Base-by-base conservation (phyloP, 371 early-diverging fungal genomes). In the Apophysomyces elegans region DNA sequence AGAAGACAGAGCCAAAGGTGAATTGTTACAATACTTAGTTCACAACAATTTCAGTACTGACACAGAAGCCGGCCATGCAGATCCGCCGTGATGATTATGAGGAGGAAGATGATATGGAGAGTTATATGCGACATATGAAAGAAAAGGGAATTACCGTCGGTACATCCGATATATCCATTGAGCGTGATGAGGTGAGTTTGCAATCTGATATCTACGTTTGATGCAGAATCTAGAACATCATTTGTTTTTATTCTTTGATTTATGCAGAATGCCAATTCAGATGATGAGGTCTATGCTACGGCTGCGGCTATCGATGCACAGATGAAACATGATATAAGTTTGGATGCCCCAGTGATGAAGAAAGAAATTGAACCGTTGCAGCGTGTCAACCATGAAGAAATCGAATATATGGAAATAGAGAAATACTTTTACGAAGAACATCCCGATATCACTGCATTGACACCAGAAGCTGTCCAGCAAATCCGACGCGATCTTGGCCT, bases 361-460 rank as follows among this genome's bases (percentile, higher is more conserved):
- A 83, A 79, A 60, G 91, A 90, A 44, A 86, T 91, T 44, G 91
- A 90, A 37, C 92, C 91, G 0, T 67, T 93, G 5, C 64, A 86
- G 3, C 75, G 83, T 32, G 83, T 92, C 39, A 90, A 95, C 72
- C 96, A 96, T 64, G 76, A 83, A 14, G 73, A 66, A 0, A 91
- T 95, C 26, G 66, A 86, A 7, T 96, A 96, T 67, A 67, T 74
- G 12, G 88, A 88, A 21, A 84, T 96, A 63, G 90, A 90, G 71
- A 95, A 95, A 72, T 80, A 88, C 68, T 93, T 94, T 71, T 94
- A 95, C 68, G 84, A 88, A 64, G 93, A 94, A 62, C 95, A 95
- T 61, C 67, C 80, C 3, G 93, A 91, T 11, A 86, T 92, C 59
- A 84, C 88, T 6, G 79, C 78, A 4, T 67, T 95, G 43, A 66